A percentile compares a stretch with the other conserved stretches of the same genome.
Conservation (phyloP, 768 basidiomycete genomes). For the Tulasnella sp. region DNA sequence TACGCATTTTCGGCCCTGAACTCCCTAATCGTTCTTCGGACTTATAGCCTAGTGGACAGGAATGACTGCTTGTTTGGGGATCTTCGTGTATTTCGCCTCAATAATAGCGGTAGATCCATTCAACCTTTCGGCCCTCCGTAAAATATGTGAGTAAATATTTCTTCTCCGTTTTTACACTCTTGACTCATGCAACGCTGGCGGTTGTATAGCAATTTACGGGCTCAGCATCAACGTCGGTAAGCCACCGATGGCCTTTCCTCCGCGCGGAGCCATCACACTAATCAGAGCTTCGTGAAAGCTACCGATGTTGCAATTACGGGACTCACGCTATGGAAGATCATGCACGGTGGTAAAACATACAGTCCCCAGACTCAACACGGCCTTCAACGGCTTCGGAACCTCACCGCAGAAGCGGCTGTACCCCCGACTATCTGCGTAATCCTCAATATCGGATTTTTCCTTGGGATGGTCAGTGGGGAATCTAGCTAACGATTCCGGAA, state of each 20-base stretch:
- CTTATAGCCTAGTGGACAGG: not conserved
- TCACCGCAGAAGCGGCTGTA: constrained; percentile 1
- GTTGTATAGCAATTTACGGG: not conserved
- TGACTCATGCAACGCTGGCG: not conserved
- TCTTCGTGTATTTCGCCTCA: not conserved
- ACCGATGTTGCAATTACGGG: constrained; percentile 14
- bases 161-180: too few relatives aligned
- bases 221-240: not conserved
- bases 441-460: not conserved
- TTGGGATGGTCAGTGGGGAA: constrained; percentile 5
- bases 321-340: constrained; percentile 8
- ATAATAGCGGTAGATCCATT: not conserved
- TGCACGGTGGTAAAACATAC: not conserved
- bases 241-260: not conserved
- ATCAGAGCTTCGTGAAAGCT: not conserved
- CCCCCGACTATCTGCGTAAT: constrained; percentile 11
- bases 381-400: not conserved
- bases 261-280: not conserved
- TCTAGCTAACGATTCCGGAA: not conserved
- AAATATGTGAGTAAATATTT: not conserved
- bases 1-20: not conserved
- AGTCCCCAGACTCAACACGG: not conserved
- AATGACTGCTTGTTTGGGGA: not conserved
- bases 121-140: not conserved
- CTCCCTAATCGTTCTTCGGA: not conserved